Conservation (phyloP, 2,329 filamentous ascomycete species). For the Colletotrichum musae region DNA sequence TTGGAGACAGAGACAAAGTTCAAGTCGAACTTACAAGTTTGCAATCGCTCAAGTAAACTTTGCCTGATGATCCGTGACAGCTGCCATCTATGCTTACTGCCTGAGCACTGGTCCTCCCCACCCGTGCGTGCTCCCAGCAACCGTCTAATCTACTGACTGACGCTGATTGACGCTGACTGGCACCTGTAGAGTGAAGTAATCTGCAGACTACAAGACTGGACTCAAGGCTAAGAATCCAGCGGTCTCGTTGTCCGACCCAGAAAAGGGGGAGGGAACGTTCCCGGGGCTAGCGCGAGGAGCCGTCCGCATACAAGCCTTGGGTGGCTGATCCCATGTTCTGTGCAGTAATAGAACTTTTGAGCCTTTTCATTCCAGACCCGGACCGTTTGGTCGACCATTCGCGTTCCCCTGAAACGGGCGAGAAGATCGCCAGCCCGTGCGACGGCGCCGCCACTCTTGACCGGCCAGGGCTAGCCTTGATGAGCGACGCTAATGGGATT, state of each 20-base stretch:
- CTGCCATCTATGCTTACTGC: not conserved
- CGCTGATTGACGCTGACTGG: not conserved
- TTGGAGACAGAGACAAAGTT: no score
- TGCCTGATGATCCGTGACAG: not conserved
- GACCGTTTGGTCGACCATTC: not conserved
- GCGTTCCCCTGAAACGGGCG: slow-evolving; percentile 22
- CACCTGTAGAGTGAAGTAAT: not conserved
- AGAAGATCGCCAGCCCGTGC: not conserved
- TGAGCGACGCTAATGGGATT: not conserved
- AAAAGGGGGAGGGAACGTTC: not conserved
- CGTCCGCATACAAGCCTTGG: not conserved
- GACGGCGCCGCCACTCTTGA: slow-evolving; percentile 1
- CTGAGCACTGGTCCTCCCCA: not conserved
- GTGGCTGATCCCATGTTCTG: slow-evolving; percentile 18
- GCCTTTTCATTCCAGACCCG: not conserved
- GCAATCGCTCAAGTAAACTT: not conserved
- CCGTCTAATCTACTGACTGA: not conserved
- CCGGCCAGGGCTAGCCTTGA: no score
- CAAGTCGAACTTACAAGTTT: not conserved
- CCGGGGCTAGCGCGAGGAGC: not conserved
- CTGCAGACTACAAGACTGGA: not conserved
- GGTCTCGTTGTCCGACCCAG: not conserved
- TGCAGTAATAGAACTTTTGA: not conserved
- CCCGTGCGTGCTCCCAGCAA: not conserved
- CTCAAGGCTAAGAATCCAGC: not conserved